Evolutionary conservation across 768 basidiomycete genomes (phyloP).

Genomic region (Rhodotorula toruloides): DNA sequence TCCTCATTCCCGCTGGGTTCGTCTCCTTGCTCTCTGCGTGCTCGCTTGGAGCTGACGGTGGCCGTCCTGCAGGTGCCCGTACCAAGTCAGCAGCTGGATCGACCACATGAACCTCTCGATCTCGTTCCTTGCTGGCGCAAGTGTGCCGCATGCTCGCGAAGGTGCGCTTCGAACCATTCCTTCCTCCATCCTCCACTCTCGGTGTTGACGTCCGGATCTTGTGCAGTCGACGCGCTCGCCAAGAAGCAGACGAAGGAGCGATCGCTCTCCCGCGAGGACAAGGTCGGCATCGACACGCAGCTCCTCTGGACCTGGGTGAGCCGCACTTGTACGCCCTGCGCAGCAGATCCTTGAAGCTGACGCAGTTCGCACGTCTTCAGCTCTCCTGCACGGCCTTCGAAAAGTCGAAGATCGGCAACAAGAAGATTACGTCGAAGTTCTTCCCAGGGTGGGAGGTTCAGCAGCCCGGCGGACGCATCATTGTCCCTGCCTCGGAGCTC

Average conservation of each 20-base stretch:
- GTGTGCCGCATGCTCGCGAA: background rate
- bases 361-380: no score
- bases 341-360: background rate
- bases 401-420: no score
- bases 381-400: background rate
- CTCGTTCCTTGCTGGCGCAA: slow-evolving; percentile 22
- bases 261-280: background rate
- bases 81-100: slow-evolving; percentile 28
- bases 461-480: no score
- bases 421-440: no score
- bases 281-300: background rate
- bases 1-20: slow-evolving; percentile 33
- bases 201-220: background rate
- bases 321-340: background rate
- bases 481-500: background rate
- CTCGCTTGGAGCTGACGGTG: no score
- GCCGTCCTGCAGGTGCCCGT: slow-evolving; percentile 10
- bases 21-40: background rate
- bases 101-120: slow-evolving; percentile 29
- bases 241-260: background rate
- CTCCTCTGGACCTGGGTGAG: background rate
- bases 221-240: background rate
- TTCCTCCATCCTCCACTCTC: no score
- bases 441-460: no score
- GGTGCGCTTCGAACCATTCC: background rate